These are phyloP conservation scores for Alloascoidea hylecoeti DNA, from an alignment of 805 yeast species.

Conservation along the genomic window DNA sequence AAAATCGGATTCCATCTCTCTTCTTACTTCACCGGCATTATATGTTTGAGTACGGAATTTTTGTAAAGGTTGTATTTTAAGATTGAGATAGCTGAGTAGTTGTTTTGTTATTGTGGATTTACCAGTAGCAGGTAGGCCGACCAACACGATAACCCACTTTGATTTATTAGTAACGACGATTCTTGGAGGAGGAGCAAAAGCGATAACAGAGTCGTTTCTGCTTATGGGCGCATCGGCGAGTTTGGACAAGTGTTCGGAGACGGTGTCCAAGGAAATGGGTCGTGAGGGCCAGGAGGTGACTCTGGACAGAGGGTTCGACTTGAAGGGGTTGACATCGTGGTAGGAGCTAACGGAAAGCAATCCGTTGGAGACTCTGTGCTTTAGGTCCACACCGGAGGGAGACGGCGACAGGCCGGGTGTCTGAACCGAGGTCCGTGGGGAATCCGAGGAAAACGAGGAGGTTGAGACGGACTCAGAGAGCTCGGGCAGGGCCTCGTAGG, in stretches of 20 bases:
- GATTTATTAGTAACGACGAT: slow-evolving; percentile 9
- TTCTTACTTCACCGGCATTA: slow-evolving; percentile 63
- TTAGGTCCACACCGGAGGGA: too few relatives aligned
- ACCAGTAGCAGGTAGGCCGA: slow-evolving; percentile 70
- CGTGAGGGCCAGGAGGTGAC: slow-evolving; percentile 1
- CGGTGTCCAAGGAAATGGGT: background rate
- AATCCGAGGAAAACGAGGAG: too few relatives aligned
- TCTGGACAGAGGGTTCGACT: background rate
- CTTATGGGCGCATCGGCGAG: background rate
- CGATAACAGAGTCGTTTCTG: background rate
- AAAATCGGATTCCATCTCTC: slow-evolving; percentile 28
- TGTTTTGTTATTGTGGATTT: slow-evolving; percentile 61
- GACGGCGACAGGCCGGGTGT: too few relatives aligned
- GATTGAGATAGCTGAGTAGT: slow-evolving; percentile 31
- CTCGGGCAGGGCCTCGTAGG: too few relatives aligned
- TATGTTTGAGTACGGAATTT: slow-evolving; percentile 24
- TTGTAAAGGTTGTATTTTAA: background rate
- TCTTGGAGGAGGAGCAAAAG: background rate
- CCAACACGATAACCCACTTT: slow-evolving; percentile 54
- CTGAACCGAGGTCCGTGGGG: too few relatives aligned
- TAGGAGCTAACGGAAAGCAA: too few relatives aligned
- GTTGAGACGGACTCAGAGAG: too few relatives aligned
- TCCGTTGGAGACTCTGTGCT: too few relatives aligned
- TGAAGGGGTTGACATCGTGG: slow-evolving; percentile 1
- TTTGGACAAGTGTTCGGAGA: background rate